Percentiles rank a stretch among this genome's conserved stretches.
phyloP scores from a whole-genome alignment of 164 flowering plant genomes.

The Taxillus chinensis region DNA sequence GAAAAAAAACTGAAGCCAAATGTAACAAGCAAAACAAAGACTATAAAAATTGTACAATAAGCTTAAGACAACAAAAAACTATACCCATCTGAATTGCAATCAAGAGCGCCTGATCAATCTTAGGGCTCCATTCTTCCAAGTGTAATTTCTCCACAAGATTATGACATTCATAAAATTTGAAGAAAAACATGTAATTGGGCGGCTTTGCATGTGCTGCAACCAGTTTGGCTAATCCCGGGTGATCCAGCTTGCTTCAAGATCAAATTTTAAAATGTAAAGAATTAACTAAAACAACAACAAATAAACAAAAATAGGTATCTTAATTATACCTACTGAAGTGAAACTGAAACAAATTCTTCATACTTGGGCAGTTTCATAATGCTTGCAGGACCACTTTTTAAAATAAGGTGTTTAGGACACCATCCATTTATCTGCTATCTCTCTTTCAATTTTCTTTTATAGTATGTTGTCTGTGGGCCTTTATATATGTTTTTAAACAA shows the following conservation, averaged over 20 bases:
- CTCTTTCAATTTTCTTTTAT: too few relatives aligned
- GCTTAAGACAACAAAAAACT: neutral
- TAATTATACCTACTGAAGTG: too few relatives aligned
- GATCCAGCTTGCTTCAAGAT: slow-evolving; percentile 56
- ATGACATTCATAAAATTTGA: slow-evolving; percentile 42
- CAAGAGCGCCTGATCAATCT: slow-evolving; percentile 33
- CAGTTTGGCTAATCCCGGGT: slow-evolving; percentile 63
- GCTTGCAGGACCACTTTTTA: too few relatives aligned
- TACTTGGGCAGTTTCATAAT: too few relatives aligned
- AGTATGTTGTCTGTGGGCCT: too few relatives aligned
- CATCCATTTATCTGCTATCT: too few relatives aligned
- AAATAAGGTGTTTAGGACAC: too few relatives aligned
- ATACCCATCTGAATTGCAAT: slow-evolving; percentile 52
- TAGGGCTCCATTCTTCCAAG: slow-evolving; percentile 68
- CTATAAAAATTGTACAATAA: neutral
- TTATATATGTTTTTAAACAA: too few relatives aligned
- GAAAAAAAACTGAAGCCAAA: too few relatives aligned
- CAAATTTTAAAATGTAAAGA: neutral
- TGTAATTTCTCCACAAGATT: slow-evolving; percentile 63
- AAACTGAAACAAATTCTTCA: too few relatives aligned
- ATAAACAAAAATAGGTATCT: too few relatives aligned
- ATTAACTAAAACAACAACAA: too few relatives aligned
- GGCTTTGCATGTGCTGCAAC: slow-evolving; percentile 89
- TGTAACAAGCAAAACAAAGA: neutral
- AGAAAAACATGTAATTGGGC: slow-evolving; percentile 86